A percentile compares a stretch with the other conserved stretches of the same genome.
Conservation (phyloP, 192 early-diverging fungal genomes). For the Rhizoclosmatium sp. region DNA sequence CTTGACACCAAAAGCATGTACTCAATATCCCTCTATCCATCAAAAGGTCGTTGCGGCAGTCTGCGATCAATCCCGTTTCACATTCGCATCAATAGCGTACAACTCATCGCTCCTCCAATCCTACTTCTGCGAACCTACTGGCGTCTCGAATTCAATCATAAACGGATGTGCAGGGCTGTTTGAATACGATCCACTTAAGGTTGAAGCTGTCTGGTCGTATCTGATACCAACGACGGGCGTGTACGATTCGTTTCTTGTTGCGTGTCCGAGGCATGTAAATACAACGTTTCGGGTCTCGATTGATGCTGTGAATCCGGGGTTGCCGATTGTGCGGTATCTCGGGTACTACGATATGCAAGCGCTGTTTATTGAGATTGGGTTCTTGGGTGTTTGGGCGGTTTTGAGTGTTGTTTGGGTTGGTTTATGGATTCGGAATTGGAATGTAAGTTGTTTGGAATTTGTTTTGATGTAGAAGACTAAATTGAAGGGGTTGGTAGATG, state of each 20-base stretch:
- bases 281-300: background rate
- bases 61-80: conserved; percentile 11
- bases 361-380: background rate
- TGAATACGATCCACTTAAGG: background rate
- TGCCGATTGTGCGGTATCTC: background rate
- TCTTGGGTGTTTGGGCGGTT: background rate
- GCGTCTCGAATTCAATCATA: background rate
- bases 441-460: background rate
- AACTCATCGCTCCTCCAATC: background rate
- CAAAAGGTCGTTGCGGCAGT: background rate
- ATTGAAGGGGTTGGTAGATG: background rate
- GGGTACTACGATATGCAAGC: conserved; percentile 18
- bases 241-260: conserved; percentile 13
- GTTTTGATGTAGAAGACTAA: background rate
- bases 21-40: too few relatives aligned
- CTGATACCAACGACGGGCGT: background rate
- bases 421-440: background rate
- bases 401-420: background rate
- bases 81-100: background rate
- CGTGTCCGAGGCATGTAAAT: background rate
- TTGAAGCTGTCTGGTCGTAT: background rate
- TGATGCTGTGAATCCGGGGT: conserved; percentile 6
- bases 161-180: background rate
- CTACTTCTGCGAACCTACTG: background rate
- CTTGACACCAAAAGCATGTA: too few relatives aligned